These are phyloP conservation scores for Thelephora ganbajun DNA, from an alignment of 768 basidiomycete genomes.

Conservation along the genomic window DNA sequence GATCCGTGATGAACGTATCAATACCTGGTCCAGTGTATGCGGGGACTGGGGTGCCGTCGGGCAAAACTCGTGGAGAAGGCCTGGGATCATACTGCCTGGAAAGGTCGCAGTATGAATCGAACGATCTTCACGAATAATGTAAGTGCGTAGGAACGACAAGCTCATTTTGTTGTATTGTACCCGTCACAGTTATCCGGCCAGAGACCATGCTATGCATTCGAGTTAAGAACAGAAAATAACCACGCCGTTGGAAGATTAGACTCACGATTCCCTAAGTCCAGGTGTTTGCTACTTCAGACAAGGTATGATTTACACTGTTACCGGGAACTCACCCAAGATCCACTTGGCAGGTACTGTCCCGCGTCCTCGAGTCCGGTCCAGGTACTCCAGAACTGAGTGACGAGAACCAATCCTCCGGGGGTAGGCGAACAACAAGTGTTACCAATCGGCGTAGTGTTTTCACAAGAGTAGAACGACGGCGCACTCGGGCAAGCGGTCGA, in stretches of 20 bases:
- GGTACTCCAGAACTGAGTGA: slow-evolving; percentile 54
- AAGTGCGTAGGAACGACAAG: too few species aligned
- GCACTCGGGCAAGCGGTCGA: slow-evolving; percentile 32
- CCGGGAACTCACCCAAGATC: background rate
- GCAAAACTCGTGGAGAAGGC: slow-evolving; percentile 36
- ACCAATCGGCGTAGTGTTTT: slow-evolving; percentile 42
- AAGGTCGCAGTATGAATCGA: slow-evolving; percentile 51
- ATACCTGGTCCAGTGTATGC: slow-evolving; percentile 45
- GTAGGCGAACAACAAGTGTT: slow-evolving; percentile 56
- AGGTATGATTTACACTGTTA: background rate
- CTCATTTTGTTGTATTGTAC: slow-evolving; percentile 18
- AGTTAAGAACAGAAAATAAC: background rate
- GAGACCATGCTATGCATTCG: slow-evolving; percentile 32
- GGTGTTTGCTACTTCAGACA: background rate
- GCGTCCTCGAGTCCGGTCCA: slow-evolving; percentile 50
- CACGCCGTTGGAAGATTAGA: too few species aligned
- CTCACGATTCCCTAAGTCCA: background rate
- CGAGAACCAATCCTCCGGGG: slow-evolving; percentile 50
- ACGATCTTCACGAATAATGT: slow-evolving; percentile 28
- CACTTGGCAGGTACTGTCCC: slow-evolving; percentile 49
- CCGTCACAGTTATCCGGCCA: slow-evolving; percentile 70
- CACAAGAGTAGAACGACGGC: slow-evolving; percentile 43
- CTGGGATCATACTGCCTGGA: slow-evolving; percentile 44
- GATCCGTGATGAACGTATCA: slow-evolving; percentile 41
- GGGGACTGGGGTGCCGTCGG: slow-evolving; percentile 39